phyloP scores from a whole-genome alignment of 2,329 filamentous ascomycete genomes.

The Pseudogymnoascus sp. region DNA sequence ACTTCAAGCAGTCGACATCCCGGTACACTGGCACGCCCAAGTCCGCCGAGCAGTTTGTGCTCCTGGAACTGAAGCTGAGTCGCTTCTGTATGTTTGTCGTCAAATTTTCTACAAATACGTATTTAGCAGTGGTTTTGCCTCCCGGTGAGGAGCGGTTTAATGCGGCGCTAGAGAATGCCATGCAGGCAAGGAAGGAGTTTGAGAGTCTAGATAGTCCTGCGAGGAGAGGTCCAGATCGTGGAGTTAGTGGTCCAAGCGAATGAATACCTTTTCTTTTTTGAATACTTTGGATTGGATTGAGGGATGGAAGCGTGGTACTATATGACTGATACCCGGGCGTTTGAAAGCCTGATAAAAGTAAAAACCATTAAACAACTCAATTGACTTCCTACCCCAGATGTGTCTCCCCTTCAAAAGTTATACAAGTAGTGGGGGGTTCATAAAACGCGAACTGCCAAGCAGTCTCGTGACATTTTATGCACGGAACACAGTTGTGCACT shows the following conservation, averaged over 20 bases:
- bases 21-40: slow-evolving; percentile 74
- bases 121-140: slow-evolving; percentile 84
- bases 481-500: background rate
- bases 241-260: slow-evolving; percentile 11
- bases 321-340: background rate
- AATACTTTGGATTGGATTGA: background rate
- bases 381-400: background rate
- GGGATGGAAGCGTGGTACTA: background rate
- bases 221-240: slow-evolving; percentile 20
- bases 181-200: slow-evolving; percentile 78
- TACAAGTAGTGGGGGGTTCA: background rate
- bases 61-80: slow-evolving; percentile 72
- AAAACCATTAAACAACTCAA: background rate
- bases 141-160: slow-evolving; percentile 90
- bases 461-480: background rate
- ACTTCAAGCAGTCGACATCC: slow-evolving; percentile 80
- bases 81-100: slow-evolving; percentile 91
- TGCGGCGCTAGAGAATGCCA: slow-evolving; percentile 79
- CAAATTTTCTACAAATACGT: slow-evolving; percentile 95
- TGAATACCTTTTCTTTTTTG: slow-evolving; percentile 3
- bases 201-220: slow-evolving; percentile 53
- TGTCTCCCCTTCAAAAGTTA: background rate
- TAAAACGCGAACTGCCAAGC: background rate
- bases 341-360: background rate
- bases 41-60: slow-evolving; percentile 70